Conservation (phyloP, 176 grass and related monocot genomes). For the Hsuehochloa calcarea region DNA sequence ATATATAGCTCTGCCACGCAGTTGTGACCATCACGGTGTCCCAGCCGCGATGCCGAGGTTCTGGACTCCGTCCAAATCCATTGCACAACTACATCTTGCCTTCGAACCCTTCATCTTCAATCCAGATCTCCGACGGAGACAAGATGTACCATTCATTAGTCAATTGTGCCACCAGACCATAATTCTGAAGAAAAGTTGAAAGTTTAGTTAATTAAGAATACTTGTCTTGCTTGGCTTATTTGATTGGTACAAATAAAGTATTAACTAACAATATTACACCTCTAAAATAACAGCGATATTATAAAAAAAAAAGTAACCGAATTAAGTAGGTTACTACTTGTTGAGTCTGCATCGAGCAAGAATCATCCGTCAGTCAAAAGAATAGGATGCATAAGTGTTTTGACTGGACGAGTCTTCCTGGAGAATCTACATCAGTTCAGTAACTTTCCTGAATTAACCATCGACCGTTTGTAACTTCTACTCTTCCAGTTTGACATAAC, state of each 20-base stretch:
- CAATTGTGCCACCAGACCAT: background rate
- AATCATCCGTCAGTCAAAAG: background rate
- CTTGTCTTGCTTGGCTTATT: background rate
- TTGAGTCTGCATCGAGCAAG: background rate
- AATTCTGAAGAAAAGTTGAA: background rate
- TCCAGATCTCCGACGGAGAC: too few relatives aligned
- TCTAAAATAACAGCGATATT: background rate
- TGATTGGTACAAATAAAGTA: background rate
- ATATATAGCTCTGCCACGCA: too few relatives aligned
- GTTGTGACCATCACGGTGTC: too few relatives aligned
- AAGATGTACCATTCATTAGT: background rate
- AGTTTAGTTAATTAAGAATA: background rate
- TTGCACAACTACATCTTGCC: too few relatives aligned
- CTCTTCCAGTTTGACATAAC: background rate
- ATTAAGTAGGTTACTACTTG: background rate
- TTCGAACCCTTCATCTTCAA: too few relatives aligned
- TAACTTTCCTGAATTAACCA: background rate
- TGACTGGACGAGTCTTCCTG: background rate
- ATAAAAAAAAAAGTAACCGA: background rate
- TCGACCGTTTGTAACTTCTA: background rate
- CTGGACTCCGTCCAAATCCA: too few relatives aligned
- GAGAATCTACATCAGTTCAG: background rate
- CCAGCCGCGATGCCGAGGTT: too few relatives aligned
- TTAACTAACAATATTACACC: background rate
- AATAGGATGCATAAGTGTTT: background rate